Evolutionary conservation across 225 moss, liverwort and hornwort species (phyloP).

Genomic region (Pseudisothecium myosuroides): DNA sequence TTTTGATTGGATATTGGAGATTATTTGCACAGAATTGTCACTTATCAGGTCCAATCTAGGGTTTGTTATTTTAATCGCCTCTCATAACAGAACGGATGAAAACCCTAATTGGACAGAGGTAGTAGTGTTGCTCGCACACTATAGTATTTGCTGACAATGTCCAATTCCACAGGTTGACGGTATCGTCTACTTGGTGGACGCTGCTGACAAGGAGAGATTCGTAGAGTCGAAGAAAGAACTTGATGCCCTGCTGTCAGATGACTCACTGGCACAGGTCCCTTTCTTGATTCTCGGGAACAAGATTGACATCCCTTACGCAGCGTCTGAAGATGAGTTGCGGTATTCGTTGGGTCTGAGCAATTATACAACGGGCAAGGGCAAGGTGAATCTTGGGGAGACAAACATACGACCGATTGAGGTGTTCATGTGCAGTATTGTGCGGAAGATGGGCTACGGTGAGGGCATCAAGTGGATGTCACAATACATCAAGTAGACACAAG

Average conservation of each 20-base stretch:
- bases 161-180: slow-evolving; percentile 58
- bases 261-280: slow-evolving; percentile 73
- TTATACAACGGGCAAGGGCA: slow-evolving; percentile 92
- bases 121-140: background rate
- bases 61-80: background rate
- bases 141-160: background rate
- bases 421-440: slow-evolving; percentile 99
- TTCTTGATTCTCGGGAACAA: slow-evolving; percentile 90
- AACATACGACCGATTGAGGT: slow-evolving; percentile 94
- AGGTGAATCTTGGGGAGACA: slow-evolving; percentile 77
- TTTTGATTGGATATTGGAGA: background rate
- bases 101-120: background rate
- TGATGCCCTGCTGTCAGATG: slow-evolving; percentile 85
- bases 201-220: slow-evolving; percentile 81
- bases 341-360: slow-evolving; percentile 69
- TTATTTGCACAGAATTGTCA: background rate
- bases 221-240: slow-evolving; percentile 90
- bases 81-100: background rate
- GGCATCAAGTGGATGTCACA: slow-evolving; percentile 99
- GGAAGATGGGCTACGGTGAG: slow-evolving; percentile 94
- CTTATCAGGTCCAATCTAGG: background rate
- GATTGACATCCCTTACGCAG: slow-evolving; percentile 85
- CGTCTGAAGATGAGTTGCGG: slow-evolving; percentile 84
- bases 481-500: slow-evolving; percentile 59
- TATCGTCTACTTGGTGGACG: slow-evolving; percentile 85